A percentile compares a stretch with the other conserved stretches of the same genome.
These are phyloP conservation scores for Marchantia polymorpha DNA, from an alignment of 225 moss, liverwort and hornwort species.

Conservation along the genomic window DNA sequence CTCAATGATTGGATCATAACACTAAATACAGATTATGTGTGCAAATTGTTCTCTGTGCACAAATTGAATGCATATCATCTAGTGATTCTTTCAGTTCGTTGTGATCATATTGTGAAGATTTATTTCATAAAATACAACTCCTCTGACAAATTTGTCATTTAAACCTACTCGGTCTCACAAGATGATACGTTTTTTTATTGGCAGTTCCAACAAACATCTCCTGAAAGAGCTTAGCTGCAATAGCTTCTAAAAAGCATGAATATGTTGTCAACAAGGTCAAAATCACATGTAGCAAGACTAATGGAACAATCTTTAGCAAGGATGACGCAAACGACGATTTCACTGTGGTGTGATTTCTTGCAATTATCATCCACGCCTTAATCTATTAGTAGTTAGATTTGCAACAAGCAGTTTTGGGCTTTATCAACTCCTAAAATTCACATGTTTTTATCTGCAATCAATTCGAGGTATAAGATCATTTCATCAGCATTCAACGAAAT, in stretches of 20 bases:
- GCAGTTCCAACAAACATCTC: conserved; percentile 48
- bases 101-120: conserved; percentile 67
- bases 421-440: conserved; percentile 93
- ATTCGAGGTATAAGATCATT: conserved; percentile 74
- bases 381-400: conserved; percentile 76
- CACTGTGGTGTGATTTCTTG: conserved; percentile 55
- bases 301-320: neutral
- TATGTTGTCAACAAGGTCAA: conserved; percentile 19
- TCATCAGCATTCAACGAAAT: conserved; percentile 66
- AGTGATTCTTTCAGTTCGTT: conserved; percentile 73
- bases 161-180: conserved; percentile 70
- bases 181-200: conserved; percentile 90
- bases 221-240: conserved; percentile 6
- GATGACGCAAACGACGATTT: conserved; percentile 37
- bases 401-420: conserved; percentile 82
- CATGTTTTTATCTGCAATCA: conserved; percentile 79
- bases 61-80: conserved; percentile 45
- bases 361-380: conserved; percentile 66
- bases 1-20: conserved; percentile 59
- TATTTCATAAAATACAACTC: conserved; percentile 51
- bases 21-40: conserved; percentile 50
- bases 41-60: conserved; percentile 58
- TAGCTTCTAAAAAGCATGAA: neutral
- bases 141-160: conserved; percentile 32
- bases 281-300: conserved; percentile 28